Base-by-base conservation (phyloP, 164 flowering plant genomes). In the Sextonia rubra region DNA sequence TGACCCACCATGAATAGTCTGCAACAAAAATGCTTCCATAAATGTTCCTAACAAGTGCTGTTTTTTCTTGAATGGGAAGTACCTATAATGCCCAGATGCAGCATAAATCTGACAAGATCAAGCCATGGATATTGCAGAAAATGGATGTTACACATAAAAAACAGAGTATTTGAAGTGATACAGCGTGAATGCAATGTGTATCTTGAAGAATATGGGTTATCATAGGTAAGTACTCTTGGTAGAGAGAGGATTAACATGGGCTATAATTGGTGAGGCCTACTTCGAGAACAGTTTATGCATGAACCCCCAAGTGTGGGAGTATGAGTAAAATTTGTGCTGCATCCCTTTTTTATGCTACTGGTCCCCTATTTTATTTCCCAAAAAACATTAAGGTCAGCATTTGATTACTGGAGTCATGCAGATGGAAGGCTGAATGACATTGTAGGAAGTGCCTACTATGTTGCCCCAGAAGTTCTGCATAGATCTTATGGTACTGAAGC, bases 371-470 rank as follows among this genome's bases (percentile, higher is more conserved):
- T 52, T 52, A 15, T 52, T 3, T 20, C 58, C 58, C 18, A 4
- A 14, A 37, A 37, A 37, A 52, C 12, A 3, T 52, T 15, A 52
- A 2, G n/a, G n/a, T 20, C n/a, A 52, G n/a, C 58, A 52, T 52
- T 52, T 52, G 58, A 52, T 52, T 20, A 52, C 58, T 12, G 17
- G 58, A 11, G 7, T 15, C n/a, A 3, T 32, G 47, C 93, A 94
- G 98, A 94, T 85, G 98, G 90, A 78, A 88, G 96, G 80, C 82
- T 94, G 77, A 94, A 90, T 80, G 98, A 94, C 73, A 94, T 94
- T 47, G 97, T 91, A 9, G 98, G 98, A 77, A 94, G 98, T 80
- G 98, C 97, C 56, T 94, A 91, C 71, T 94, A 94, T 77, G 97
- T 94, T 26, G 97, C 98, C 72, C 98, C 98, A 73, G 98, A 94